phyloP scores from a whole-genome alignment of 768 basidiomycete genomes.

The Mycena kentingensis region DNA sequence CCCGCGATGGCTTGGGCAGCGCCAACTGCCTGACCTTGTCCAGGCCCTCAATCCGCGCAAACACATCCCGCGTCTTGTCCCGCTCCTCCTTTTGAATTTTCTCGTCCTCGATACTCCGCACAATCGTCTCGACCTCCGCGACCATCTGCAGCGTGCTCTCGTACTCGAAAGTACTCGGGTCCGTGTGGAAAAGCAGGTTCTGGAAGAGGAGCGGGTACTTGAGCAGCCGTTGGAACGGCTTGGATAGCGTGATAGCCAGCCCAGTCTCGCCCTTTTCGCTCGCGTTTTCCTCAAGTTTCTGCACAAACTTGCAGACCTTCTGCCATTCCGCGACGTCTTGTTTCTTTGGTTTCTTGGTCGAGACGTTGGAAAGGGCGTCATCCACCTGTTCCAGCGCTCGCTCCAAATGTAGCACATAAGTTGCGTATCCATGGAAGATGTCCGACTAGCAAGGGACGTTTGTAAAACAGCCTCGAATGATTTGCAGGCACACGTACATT shows the following conservation, averaged over 20 bases:
- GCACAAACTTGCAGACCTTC: conserved; percentile 72
- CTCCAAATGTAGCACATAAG: conserved; percentile 93
- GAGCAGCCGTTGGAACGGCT: conserved; percentile 94
- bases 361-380: conserved; percentile 64
- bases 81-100: conserved; percentile 96
- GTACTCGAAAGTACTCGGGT: conserved; percentile 96
- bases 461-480: conserved; percentile 10
- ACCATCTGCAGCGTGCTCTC: conserved; percentile 96
- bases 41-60: conserved; percentile 94
- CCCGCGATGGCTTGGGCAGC: conserved; percentile 83
- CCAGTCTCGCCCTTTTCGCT: conserved; percentile 90
- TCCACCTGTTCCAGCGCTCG: conserved; percentile 88
- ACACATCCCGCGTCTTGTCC: conserved; percentile 91
- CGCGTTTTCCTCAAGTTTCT: conserved; percentile 77
- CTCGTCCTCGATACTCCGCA: conserved; percentile 96
- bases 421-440: conserved; percentile 91
- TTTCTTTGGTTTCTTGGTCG: conserved; percentile 78
- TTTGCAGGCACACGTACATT: conserved; percentile 62
- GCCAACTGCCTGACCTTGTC: conserved; percentile 93
- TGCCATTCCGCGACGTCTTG: conserved; percentile 79
- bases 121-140: conserved; percentile 94
- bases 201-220: conserved; percentile 98
- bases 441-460: conserved; percentile 63
- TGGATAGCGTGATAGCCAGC: conserved; percentile 91
- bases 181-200: conserved; percentile 94